Evolutionary conservation across 345 rosid species (phyloP), one percentile per base, ranked within the genome.

Genomic region (Lumnitzera littorea): DNA sequence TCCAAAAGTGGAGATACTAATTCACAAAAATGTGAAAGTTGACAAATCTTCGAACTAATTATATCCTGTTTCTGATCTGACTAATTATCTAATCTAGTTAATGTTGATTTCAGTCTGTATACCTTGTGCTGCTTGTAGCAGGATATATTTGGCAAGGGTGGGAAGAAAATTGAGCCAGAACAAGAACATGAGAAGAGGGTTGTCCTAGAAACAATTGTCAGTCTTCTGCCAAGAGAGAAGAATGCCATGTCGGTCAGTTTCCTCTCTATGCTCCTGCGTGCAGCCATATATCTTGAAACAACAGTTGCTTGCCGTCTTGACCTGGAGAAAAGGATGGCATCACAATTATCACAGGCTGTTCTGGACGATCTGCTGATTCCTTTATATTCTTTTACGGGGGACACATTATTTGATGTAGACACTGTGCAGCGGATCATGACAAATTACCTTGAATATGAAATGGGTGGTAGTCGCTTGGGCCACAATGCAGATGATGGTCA

Each of bases 241-340:
- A 81, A 85, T 65, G 82, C 82, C 56, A 56, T 89, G 79, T 89
- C 98, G 0, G 97, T 92, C 36, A 87, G 97, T 72, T 92, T 92
- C 76, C 84, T 92, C 2, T 92, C 98, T 0, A 78, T 87, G 95
- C 77, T 92, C 71, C 88, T 87, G 56, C 84, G 96, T 0, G 88
- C 98, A 17, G 83, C 96, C 6, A 85, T 86, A 64, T 83, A 82
- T 77, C 91, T 92, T 0, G 88, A 92, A 70, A 89, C 98, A 64
- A 92, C 96, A 7, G 81, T 92, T 53, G 96, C 96, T 73, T 92
- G 98, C 70, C 76, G 96, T 53, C 90, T 92, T 48, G 98, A 85
- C 72, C 74, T 92, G 68, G 98, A 92, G 74, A 92, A 81, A 67
- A 79, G 90, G 71, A 81, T 92, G 91, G 95, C 84, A 15, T 68